Base-by-base conservation (phyloP, 2,329 filamentous ascomycete genomes). In the Didymella arachidicola region DNA sequence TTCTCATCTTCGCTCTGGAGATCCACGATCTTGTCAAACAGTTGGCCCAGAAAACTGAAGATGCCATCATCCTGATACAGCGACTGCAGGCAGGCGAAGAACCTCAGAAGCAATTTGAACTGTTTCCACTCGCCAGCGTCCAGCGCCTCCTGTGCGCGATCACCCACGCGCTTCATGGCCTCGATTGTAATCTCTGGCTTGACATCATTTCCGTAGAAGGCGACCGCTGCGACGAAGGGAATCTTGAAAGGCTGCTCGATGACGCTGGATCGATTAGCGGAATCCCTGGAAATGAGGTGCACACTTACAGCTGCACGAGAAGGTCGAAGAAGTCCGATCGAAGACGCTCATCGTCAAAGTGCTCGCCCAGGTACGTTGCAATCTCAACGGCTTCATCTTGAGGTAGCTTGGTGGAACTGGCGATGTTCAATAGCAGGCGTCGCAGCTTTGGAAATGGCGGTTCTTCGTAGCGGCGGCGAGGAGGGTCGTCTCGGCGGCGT, bases 221-320 rank as follows among this genome's bases (percentile, higher is more conserved):
- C 85, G 14, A 94, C 88, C 19, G 91, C 92, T 10, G 93, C 93
- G 36, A 96, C 85, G 74, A 97, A 98, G 0, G 95, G 94, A n/a
- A 93, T 96, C 82, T 98, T 98, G 77, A 99, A 89, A 1, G 95
- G 95, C 79, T 99, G 95, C 79, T 99, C 95, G 34, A 92, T 76
- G 42, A 90, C 84, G 65, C 85, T 87, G 59, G 30, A 22, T 25
- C 7, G 11, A 39, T 70, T 62, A 72, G 68, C 53, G 56, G 7
- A 7, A n/a, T 16, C n/a, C 32, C 8, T 36, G 26, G 12, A 11
- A 6, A 18, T 25, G 27, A 32, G 7, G 4, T 7, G 45, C 7
- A 7, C 41, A 70, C 84, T 65, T 78, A 87, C 84, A 98, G 83
- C 77, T 94, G 91, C 58, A 93, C 80, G 7, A 88, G 82, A 29